Conservation (phyloP, 129 eudicot genomes). For the Ambrosia artemisiifolia region DNA sequence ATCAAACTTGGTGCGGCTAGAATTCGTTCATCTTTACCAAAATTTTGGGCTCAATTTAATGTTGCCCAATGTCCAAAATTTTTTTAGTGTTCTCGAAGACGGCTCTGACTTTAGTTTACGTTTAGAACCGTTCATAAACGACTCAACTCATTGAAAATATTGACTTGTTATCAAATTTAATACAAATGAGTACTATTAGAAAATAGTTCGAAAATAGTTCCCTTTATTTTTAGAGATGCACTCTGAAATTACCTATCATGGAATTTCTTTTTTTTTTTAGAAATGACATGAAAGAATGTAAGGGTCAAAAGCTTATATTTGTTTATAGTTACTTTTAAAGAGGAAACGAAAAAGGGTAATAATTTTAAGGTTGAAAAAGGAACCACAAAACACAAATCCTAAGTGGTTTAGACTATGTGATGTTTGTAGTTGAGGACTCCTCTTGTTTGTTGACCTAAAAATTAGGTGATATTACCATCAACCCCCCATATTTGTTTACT, state of each 20-base stretch:
- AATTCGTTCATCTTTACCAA: too few relatives aligned
- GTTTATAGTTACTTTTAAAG: constrained; percentile 10
- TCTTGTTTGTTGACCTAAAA: constrained; percentile 44
- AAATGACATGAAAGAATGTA: neutral
- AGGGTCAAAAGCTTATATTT: constrained; percentile 11
- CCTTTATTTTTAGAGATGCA: neutral
- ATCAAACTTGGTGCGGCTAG: neutral
- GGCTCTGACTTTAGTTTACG: too few relatives aligned
- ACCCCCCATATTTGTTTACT: neutral
- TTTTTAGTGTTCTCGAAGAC: too few relatives aligned
- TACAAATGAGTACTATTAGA: too few relatives aligned
- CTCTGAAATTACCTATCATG: neutral
- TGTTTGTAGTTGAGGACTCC: constrained; percentile 29
- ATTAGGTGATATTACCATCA: constrained; percentile 39
- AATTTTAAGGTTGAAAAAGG: constrained; percentile 28
- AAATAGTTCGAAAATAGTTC: too few relatives aligned
- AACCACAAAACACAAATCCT: constrained; percentile 10
- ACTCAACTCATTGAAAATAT: too few relatives aligned
- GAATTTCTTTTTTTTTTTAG: too few relatives aligned
- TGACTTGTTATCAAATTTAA: too few relatives aligned
- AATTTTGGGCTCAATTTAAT: too few relatives aligned
- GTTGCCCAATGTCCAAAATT: too few relatives aligned
- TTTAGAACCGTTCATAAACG: too few relatives aligned
- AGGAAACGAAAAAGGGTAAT: constrained; percentile 9
- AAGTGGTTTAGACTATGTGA: constrained; percentile 26